Evolutionary conservation across 176 grass and related monocot species (phyloP).

Genomic region (Saccharum spontaneum): DNA sequence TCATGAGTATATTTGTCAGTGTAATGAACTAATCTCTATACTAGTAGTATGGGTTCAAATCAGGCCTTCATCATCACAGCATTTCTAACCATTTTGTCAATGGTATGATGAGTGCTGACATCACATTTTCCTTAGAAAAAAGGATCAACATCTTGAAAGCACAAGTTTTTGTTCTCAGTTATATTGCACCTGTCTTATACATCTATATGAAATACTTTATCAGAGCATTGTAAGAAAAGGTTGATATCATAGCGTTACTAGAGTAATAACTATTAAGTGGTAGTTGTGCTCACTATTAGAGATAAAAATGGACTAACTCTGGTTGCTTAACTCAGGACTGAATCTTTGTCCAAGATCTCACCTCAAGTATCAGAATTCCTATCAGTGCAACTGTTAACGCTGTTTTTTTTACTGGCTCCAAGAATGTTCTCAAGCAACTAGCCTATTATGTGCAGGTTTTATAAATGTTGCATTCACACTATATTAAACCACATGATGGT

Average conservation of each 20-base stretch:
- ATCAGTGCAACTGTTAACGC: background rate
- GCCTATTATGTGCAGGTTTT: background rate
- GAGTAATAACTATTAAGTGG: background rate
- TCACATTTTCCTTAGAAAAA: background rate
- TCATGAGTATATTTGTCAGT: background rate
- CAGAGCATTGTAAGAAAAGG: background rate
- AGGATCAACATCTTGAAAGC: background rate
- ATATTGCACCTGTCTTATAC: background rate
- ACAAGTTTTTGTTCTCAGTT: background rate
- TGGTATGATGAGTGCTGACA: background rate
- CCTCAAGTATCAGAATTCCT: background rate
- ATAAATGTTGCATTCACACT: background rate
- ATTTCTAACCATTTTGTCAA: background rate
- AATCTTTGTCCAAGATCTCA: background rate
- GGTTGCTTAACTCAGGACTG: background rate
- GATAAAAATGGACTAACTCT: background rate
- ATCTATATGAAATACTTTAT: background rate
- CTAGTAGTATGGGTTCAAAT: background rate
- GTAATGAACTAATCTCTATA: background rate
- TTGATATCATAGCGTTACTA: background rate
- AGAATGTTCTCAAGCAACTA: background rate
- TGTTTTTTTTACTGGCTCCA: background rate
- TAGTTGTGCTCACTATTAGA: background rate
- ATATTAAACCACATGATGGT: background rate
- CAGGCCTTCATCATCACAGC: background rate